Evolutionary conservation across 805 yeast genomes (phyloP).

Genomic region (Kockiozyma suomiensis): DNA sequence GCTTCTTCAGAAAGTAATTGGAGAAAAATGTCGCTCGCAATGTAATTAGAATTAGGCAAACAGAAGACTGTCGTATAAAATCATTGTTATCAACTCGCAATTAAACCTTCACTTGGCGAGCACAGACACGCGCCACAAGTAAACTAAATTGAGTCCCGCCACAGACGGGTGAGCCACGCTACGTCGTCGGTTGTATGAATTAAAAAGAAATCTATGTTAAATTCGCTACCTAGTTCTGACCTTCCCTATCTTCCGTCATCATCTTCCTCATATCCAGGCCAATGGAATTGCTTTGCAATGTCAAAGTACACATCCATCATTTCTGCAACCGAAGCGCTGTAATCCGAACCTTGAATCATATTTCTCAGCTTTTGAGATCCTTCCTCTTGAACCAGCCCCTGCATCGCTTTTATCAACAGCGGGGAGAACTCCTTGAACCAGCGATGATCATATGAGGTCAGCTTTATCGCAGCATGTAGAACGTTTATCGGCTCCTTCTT

Average conservation of each 20-base stretch:
- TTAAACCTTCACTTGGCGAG: too few relatives aligned
- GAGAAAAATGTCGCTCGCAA: too few relatives aligned
- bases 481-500: constrained; percentile 50
- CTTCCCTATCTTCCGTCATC: constrained; percentile 18
- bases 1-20: too few relatives aligned
- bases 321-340: constrained; percentile 60
- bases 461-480: constrained; percentile 68
- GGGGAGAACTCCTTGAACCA: constrained; percentile 77
- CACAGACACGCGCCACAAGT: too few relatives aligned
- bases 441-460: constrained; percentile 96
- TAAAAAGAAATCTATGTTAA: too few relatives aligned
- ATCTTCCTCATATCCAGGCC: constrained; percentile 48
- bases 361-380: constrained; percentile 43
- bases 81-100: too few relatives aligned
- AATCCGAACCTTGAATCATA: constrained; percentile 67
- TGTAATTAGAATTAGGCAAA: too few relatives aligned
- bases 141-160: too few relatives aligned
- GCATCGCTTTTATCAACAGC: constrained; percentile 21
- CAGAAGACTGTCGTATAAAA: too few relatives aligned
- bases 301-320: constrained; percentile 57
- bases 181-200: too few relatives aligned
- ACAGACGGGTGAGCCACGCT: too few relatives aligned
- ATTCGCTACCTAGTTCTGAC: background rate
- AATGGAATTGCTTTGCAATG: constrained; percentile 51
- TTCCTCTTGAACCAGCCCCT: constrained; percentile 28